phyloP scores from a whole-genome alignment of 2,329 filamentous ascomycete genomes.

The Pseudopithomyces maydicus region DNA sequence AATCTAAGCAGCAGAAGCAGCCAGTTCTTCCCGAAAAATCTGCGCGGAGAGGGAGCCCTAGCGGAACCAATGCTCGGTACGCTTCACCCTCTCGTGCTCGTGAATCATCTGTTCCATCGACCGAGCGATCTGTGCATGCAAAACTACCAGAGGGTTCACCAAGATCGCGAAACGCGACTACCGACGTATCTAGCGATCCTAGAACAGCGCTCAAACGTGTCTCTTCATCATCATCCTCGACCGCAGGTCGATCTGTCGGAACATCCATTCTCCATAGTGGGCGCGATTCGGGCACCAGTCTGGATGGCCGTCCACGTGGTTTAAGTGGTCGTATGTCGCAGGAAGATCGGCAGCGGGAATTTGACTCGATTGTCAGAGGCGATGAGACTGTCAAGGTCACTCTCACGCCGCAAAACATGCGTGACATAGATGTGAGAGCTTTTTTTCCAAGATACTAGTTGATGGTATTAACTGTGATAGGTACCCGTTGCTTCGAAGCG shows the following conservation, averaged over 20 bases:
- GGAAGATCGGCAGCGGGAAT: conserved; percentile 49
- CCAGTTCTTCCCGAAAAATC: conserved; percentile 7
- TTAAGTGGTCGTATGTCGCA: conserved; percentile 43
- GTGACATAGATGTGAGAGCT: conserved; percentile 50
- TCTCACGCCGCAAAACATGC: conserved; percentile 53
- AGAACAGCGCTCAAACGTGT: conserved; percentile 38
- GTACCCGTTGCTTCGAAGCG: conserved; percentile 26
- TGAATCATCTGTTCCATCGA: conserved; percentile 20
- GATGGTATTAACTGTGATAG: conserved; percentile 19
- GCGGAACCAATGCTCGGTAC: conserved; percentile 18
- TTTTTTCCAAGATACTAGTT: not conserved
- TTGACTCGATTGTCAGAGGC: conserved; percentile 54
- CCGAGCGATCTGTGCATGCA: conserved; percentile 26
- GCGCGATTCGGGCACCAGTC: conserved; percentile 40
- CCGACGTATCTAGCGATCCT: conserved; percentile 24
- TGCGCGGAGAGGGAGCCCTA: conserved; percentile 9
- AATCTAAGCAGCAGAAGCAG: conserved; percentile 12
- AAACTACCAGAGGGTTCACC: conserved; percentile 28
- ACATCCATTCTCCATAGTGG: conserved; percentile 38
- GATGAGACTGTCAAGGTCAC: conserved; percentile 58
- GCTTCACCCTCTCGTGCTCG: conserved; percentile 22
- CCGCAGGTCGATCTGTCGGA: conserved; percentile 32
- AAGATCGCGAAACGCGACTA: conserved; percentile 21
- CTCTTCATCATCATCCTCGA: conserved; percentile 35
- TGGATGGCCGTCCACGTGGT: conserved; percentile 29